phyloP scores from a whole-genome alignment of 2,329 filamentous ascomycete genomes.

The Colletotrichum tropicale region DNA sequence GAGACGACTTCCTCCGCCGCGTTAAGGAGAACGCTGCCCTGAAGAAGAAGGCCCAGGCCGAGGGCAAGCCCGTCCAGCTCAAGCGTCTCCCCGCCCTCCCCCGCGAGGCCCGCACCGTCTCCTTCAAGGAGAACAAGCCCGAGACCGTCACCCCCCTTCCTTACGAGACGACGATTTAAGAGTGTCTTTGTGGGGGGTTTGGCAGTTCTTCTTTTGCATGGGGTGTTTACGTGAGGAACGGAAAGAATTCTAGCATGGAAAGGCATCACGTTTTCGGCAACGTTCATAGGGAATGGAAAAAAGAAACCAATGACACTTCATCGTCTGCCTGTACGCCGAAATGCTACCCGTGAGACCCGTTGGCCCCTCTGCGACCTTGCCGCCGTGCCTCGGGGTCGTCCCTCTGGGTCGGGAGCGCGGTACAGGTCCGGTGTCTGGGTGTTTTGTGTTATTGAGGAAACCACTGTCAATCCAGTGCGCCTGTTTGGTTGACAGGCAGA shows the following conservation, averaged over 20 bases:
- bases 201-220: slow-evolving; percentile 24
- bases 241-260: slow-evolving; percentile 25
- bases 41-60: slow-evolving; percentile 91
- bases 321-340: neutral
- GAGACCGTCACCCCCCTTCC: slow-evolving; percentile 91
- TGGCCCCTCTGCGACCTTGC: neutral
- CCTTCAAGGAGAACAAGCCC: slow-evolving; percentile 80
- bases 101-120: slow-evolving; percentile 80
- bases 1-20: slow-evolving; percentile 94
- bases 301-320: slow-evolving; percentile 21
- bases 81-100: slow-evolving; percentile 88
- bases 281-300: slow-evolving; percentile 24
- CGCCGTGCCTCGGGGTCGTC: neutral
- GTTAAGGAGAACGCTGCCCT: slow-evolving; percentile 96
- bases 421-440: slow-evolving; percentile 6
- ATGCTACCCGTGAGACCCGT: slow-evolving; percentile 4
- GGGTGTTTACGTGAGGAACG: slow-evolving; percentile 26
- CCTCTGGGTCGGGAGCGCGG: neutral
- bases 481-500: slow-evolving; percentile 1
- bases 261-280: slow-evolving; percentile 24
- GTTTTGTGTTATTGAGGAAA: slow-evolving; percentile 4
- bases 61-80: slow-evolving; percentile 85
- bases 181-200: slow-evolving; percentile 19
- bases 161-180: slow-evolving; percentile 98
- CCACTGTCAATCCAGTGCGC: neutral